Percentiles rank a stretch among this genome's conserved stretches.
phyloP scores from a whole-genome alignment of 495 filamentous ascomycete genomes.

The Trichoderma reesei region DNA sequence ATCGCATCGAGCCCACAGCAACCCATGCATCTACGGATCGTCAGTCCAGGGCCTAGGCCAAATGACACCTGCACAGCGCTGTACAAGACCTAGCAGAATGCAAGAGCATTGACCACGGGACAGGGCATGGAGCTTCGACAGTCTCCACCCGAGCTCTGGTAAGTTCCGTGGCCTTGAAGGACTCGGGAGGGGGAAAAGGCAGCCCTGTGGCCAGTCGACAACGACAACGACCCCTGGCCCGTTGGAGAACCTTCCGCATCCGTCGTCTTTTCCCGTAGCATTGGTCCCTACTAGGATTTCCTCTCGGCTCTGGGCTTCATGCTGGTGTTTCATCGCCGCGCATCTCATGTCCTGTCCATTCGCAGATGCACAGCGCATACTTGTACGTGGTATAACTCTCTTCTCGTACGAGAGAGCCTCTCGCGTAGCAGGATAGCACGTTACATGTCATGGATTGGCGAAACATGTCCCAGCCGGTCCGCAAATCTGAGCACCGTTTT shows the following conservation, averaged over 20 bases:
- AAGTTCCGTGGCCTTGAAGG: constrained; percentile 6
- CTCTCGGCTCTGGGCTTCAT: background rate
- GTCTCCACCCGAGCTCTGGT: background rate
- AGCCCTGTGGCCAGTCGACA: background rate
- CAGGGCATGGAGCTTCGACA: background rate
- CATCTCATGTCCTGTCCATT: background rate
- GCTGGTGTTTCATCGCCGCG: background rate
- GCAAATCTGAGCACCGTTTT: background rate
- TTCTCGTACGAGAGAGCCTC: background rate
- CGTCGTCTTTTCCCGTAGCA: background rate
- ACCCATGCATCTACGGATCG: background rate
- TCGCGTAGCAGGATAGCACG: background rate
- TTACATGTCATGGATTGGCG: background rate
- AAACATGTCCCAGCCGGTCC: background rate
- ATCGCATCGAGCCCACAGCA: background rate
- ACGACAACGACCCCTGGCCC: background rate
- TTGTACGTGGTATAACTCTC: background rate
- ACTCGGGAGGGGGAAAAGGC: background rate
- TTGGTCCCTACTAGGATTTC: background rate
- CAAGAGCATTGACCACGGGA: no score
- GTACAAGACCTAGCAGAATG: no score
- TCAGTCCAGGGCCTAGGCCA: background rate
- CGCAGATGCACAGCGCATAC: background rate
- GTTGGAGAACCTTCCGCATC: constrained; percentile 1
- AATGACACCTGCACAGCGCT: background rate